phyloP scores from a whole-genome alignment of 176 grass and related monocot species.

The Microstegium vimineum region DNA sequence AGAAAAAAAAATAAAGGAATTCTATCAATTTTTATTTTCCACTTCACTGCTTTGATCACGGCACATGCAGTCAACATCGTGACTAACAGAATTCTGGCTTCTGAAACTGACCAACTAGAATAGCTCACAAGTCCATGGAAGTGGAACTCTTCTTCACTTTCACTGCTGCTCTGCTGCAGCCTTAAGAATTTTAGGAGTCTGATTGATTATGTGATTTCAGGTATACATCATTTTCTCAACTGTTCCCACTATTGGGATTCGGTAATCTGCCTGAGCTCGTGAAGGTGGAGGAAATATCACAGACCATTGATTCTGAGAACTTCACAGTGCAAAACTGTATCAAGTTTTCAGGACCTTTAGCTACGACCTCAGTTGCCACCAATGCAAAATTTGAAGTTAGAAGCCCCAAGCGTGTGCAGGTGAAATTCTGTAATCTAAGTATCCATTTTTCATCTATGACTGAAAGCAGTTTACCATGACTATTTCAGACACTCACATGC shows the following conservation, averaged over 20 bases:
- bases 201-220: constrained; percentile 37
- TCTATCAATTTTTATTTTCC: background rate
- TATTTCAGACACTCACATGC: background rate
- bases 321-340: constrained; percentile 94
- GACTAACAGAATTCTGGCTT: background rate
- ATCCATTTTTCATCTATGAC: background rate
- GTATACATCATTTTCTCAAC: constrained; percentile 83
- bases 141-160: background rate
- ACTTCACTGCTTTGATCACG: background rate
- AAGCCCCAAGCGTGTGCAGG: constrained; percentile 93
- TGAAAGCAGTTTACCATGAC: constrained; percentile 4
- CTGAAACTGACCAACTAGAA: background rate
- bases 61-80: constrained; percentile 22
- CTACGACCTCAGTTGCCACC: constrained; percentile 62
- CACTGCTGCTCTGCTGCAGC: background rate
- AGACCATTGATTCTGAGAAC: constrained; percentile 84
- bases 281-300: constrained; percentile 90
- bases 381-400: constrained; percentile 97
- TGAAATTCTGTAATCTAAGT: constrained; percentile 17
- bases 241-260: constrained; percentile 58
- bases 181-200: background rate
- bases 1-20: background rate
- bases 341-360: constrained; percentile 72
- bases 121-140: background rate
- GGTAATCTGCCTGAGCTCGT: constrained; percentile 66